phyloP scores from a whole-genome alignment of 768 basidiomycete species.

The Psilocybe cyanescens region DNA sequence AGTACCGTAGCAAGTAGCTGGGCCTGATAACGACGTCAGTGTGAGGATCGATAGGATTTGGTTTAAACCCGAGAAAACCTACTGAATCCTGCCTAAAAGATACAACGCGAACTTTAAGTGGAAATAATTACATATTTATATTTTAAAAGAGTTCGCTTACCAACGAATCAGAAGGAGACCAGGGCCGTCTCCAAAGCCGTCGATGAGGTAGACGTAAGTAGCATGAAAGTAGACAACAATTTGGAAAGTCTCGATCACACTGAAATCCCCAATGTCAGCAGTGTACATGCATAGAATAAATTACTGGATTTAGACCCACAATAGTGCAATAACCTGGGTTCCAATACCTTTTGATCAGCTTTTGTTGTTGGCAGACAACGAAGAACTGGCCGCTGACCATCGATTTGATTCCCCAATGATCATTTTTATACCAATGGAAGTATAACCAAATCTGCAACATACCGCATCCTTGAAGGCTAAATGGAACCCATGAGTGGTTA shows the following conservation, averaged over 20 bases:
- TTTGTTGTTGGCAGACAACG: not conserved
- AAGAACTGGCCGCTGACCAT: slow-evolving; percentile 1
- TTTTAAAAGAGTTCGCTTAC: not conserved
- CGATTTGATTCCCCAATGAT: slow-evolving; percentile 4
- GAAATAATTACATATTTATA: too few species aligned
- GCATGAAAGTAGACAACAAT: not conserved
- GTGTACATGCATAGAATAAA: not conserved
- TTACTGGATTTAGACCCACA: not conserved
- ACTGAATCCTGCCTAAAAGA: slow-evolving; percentile 4
- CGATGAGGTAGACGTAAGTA: not conserved
- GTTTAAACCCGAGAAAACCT: not conserved
- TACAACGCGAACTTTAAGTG: too few species aligned
- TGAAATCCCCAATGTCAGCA: not conserved
- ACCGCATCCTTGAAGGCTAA: not conserved
- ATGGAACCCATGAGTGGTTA: too few species aligned
- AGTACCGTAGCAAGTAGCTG: not conserved
- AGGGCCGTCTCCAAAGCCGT: not conserved
- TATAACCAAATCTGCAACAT: slow-evolving; percentile 2
- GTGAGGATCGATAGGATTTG: not conserved
- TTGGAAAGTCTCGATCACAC: not conserved
- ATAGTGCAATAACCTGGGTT: not conserved
- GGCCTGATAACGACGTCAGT: not conserved
- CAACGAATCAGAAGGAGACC: not conserved
- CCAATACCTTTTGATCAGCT: not conserved
- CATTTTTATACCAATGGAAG: slow-evolving; percentile 6